Base-by-base conservation (phyloP, 169 alveolate genomes). In the Babesia ovis region DNA sequence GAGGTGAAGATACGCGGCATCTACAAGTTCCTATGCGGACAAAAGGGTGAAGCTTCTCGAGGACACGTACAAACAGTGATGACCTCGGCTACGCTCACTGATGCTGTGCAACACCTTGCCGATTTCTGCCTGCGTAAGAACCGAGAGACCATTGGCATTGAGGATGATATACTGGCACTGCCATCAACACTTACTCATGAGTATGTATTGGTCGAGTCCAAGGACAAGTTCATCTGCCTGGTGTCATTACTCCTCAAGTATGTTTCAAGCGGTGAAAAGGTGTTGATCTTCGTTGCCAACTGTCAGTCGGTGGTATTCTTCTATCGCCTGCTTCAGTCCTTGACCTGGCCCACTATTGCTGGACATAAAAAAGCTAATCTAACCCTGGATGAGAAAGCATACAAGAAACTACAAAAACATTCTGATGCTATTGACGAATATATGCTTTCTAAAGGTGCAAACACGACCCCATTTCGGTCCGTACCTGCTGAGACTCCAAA, bases 1-100 rank as follows among this genome's bases (percentile, higher is more conserved):
- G 96, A 94, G 68, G 91, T 91, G 39, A 96, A 96, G 85, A 86
- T 96, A 82, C 94, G 93, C 72, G 74, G 91, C 56, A 96, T 97
- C 4, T 72, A 64, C 80, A 57, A 66, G 66, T 57, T 48, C 42
- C 60, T 76, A 9, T 39, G 58, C 35, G 53, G 56, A 22, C 53
- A 46, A n/a, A 67, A 31, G 29, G 25, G 27, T 25, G 42, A 3
- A 5, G 84, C 81, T 8, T n/a, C 58, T 14, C 64, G 61, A 0
- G 39, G 32, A 14, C 25, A 29, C 8, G 69, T 85, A 35, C 95
- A 91, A 43, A 84, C 83, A 57, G 88, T 91, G 29, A 67, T 91
- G 51, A 89, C 91, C 14, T 91, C 95, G 5, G 95, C 95, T 8
- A 91, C 95, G 11, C 74, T 91, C 41, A 85, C 92, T 4, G 89